These are phyloP conservation scores for Rutidosis leptorrhynchoides DNA, from an alignment of 129 eudicot species.

Conservation along the genomic window DNA sequence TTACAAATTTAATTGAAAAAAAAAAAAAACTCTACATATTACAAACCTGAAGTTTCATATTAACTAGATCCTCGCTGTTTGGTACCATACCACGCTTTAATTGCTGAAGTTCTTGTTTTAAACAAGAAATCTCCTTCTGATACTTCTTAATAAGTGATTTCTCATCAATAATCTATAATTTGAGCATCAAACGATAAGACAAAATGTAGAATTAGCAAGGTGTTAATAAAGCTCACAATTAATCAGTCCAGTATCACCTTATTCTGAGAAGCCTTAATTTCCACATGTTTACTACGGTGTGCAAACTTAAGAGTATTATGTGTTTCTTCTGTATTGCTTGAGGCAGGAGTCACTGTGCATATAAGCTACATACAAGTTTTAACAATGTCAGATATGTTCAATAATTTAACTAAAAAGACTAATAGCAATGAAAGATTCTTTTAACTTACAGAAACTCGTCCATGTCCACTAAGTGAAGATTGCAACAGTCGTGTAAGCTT, in stretches of 20 bases:
- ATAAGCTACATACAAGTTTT: conserved; percentile 55
- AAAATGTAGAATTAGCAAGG: conserved; percentile 5
- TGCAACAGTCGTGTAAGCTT: conserved; percentile 81
- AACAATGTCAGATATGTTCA: conserved; percentile 20
- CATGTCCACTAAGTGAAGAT: conserved; percentile 93
- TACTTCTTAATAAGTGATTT: conserved; percentile 87
- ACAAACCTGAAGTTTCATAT: conserved; percentile 78
- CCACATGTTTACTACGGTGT: conserved; percentile 73
- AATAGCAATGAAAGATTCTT: conserved; percentile 5
- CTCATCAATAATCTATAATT: conserved; percentile 70
- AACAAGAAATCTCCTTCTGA: conserved; percentile 66
- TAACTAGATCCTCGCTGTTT: conserved; percentile 68
- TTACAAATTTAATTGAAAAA: neutral
- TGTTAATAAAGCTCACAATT: neutral
- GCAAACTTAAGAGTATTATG: conserved; percentile 89
- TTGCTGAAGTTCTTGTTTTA: conserved; percentile 76
- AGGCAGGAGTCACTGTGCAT: conserved; percentile 89
- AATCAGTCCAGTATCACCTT: conserved; percentile 46
- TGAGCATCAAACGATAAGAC: conserved; percentile 22
- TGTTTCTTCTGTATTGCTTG: conserved; percentile 80
- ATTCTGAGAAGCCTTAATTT: conserved; percentile 71
- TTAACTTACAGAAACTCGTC: conserved; percentile 82
- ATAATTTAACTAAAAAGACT: neutral
- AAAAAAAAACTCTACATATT: neutral
- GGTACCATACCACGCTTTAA: conserved; percentile 72